Evolutionary conservation across 1,139 yeast genomes (phyloP), one percentile per base, ranked within the genome.

Genomic region (Saccharomyces pastorianus): DNA sequence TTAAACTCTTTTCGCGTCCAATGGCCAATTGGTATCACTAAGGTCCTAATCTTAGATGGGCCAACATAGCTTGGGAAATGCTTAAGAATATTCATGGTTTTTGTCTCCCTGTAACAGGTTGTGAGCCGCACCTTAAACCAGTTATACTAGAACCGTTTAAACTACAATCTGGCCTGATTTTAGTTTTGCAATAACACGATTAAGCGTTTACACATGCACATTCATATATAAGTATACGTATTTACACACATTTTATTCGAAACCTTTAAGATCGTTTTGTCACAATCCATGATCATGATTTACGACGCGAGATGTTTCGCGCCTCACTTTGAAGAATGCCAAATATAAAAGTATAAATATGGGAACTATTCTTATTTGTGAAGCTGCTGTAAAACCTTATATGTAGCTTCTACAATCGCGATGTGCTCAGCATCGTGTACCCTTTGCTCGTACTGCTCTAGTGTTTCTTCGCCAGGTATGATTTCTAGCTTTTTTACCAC

Each of bases 381-480:
- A 28, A 46, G 48, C 29, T 26, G 48, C 29, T 27, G 48, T 17
- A 38, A 9, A 1, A 85, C 86, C 57, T 78, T 78, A 55, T 76
- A 77, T 0, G 96, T 83, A 3, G 96, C 99, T 66, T 90, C 96
- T 2, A 93, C 97, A 51, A 93, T 93, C 2, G 97, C 98, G 26
- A 76, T 71, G 71, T 93, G 99, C 70, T 93, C 99, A 28, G 82
- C 74, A 28, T 73, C 75, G 69, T 93, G 99, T n/a, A 93, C 95
- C 61, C 95, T 81, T 13, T 72, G 75, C 67, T 89, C 96, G 72
- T 91, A 93, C 34, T 79, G 79, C 50, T 89, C 96, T 55, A 89
- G 72, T 1, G 88, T 68, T 68, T 93, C 98, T 44, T 62, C 42
- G 1, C 82, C 86, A 59, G 84, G 83, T 26, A 73, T 71, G 51